Base-by-base conservation (phyloP, 192 early-diverging fungal species). In the Helicostylum pulchrum region DNA sequence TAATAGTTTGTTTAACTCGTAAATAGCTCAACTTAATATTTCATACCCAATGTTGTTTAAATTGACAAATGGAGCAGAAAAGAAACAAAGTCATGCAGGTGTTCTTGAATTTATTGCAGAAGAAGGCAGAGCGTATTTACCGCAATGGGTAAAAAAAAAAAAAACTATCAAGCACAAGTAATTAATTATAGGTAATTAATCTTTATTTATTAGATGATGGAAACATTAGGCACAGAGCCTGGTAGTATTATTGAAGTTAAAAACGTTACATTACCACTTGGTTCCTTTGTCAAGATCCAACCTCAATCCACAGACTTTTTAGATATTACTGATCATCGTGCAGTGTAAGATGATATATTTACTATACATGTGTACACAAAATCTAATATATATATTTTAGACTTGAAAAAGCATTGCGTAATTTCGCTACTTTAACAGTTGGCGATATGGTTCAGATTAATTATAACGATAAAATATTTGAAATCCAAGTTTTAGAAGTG, bases 91-190 rank as follows among this genome's bases (percentile, higher is more conserved):
- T 15, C 95, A 99, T 64, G 93, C 95, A 26, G 97, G 97, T 64
- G 97, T 99, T 8, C 85, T 99, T 8, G 96, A 99, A 79, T 99
- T 99, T 68, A 94, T 91, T 39, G 96, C 97, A 10, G 96, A 97
- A 72, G 95, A 98, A 79, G 97, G 97, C 32, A 77, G 92, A 8
- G 90, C 87, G 8, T 99, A 97, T 71, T 70, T 99, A 47, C 97
- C 97, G 53, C 90, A 93, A 46, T 99, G 97, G 97, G 89, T 93
- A 78, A 30, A 77, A n/a, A n/a, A n/a, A n/a, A n/a, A n/a, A n/a
- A n/a, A 10, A 9, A 45, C 26, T 26, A 26, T 26, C 26, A 26
- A 26, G 0, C 26, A 26, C 26, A 26, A 26, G 2, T 45, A 45
- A 45, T 14, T 45, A 45, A 45, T 14, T 17, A 53, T 48, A 39